Evolutionary conservation across 306 rosid species (phyloP).

Genomic region (Acacia confusa): DNA sequence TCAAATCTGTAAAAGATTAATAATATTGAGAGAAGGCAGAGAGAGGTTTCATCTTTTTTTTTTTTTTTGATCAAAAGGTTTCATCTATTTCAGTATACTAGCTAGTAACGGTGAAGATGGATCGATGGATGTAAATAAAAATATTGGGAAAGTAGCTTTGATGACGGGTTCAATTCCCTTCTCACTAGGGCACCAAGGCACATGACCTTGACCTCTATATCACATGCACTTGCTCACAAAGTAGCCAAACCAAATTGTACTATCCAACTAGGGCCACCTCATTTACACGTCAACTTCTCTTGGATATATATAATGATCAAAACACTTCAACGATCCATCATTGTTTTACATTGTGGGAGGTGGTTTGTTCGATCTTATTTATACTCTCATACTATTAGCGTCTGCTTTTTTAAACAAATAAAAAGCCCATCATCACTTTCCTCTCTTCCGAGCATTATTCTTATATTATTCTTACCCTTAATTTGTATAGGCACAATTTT

Average conservation of each 20-base stretch:
- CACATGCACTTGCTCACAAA: conserved; percentile 27
- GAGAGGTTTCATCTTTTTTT: neutral
- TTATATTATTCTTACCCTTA: no score
- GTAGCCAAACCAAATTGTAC: neutral
- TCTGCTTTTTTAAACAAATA: no score
- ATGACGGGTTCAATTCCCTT: neutral
- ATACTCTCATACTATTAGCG: no score
- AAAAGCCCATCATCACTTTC: no score
- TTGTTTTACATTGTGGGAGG: no score
- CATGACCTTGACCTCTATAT: conserved; percentile 10
- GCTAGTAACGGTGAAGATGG: neutral
- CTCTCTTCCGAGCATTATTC: neutral
- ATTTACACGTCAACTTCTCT: conserved; percentile 15
- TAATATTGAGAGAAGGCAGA: neutral
- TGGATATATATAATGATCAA: neutral
- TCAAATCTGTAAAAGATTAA: neutral
- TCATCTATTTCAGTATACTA: neutral
- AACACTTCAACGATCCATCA: neutral
- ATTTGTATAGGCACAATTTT: no score
- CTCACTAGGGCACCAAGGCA: conserved; percentile 18
- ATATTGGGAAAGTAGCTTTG: neutral
- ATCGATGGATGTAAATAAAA: neutral
- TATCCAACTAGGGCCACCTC: neutral
- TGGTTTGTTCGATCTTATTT: no score
- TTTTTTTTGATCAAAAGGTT: no score